Evolutionary conservation across 1,139 yeast species (phyloP), one percentile per base, ranked within the genome.

Genomic region (Debaryomycetaceae sp.): DNA sequence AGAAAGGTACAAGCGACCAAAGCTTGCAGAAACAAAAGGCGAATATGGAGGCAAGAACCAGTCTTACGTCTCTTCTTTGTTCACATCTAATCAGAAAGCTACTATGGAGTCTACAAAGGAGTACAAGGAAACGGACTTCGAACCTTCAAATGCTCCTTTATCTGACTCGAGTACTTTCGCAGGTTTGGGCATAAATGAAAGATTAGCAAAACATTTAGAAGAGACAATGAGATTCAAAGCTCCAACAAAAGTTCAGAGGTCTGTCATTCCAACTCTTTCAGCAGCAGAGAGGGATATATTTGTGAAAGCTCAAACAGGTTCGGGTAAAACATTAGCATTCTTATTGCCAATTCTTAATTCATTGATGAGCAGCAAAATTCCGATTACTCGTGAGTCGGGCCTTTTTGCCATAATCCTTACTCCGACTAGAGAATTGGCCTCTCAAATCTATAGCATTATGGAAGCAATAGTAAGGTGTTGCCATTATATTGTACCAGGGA

Each of bases 251-350:
- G 89, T 93, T 51, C 99, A 93, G 65, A 77, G 88, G 52, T 69
- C 84, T 6, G 95, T 87, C 0, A 71, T 91, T n/a, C 97, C 98
- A 2, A 75, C 76, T 41, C 65, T 93, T 46, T 56, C 83, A 3
- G 48, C 60, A 46, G 67, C 75, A 17, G 77, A 81, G 40, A 65
- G 75, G 31, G 97, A 91, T 64, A 68, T 89, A 46, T 86, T 91
- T 54, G 87, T 90, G 42, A 95, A 88, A 58, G 96, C 98, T 0
- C 97, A 90, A 64, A 91, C 98, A 0, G 98, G 98, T 43, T 88
- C 97, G 0, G 98, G 98, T 63, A 91, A 91, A 62, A 90, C 98
- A 0, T 67, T 91, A 48, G 83, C 98, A 0, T 93, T 88, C 61
- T 71, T 85, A 11, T 69, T 93, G 40, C 99, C 99, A 0, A 83